These are phyloP conservation scores for Myochromella boudieri DNA, from an alignment of 768 basidiomycete genomes.

Conservation along the genomic window DNA sequence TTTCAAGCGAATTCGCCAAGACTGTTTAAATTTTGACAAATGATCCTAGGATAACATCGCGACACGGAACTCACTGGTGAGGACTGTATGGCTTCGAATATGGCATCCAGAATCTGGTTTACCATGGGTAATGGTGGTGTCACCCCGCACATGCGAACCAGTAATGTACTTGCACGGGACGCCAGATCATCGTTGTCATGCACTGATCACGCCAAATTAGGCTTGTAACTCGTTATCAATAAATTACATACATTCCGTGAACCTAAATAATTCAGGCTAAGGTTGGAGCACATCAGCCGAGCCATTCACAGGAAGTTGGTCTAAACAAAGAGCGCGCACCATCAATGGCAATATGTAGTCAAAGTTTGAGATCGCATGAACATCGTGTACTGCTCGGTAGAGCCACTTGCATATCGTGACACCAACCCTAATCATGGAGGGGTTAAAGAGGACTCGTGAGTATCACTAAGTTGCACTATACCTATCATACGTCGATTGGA, in stretches of 20 bases:
- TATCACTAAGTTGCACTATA: slow-evolving; percentile 26
- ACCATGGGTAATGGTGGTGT: slow-evolving; percentile 72
- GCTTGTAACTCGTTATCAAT: neutral
- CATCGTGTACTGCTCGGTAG: slow-evolving; percentile 70
- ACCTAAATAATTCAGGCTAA: slow-evolving; percentile 73
- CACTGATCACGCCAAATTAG: slow-evolving; percentile 37
- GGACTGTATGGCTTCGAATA: slow-evolving; percentile 74
- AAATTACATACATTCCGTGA: slow-evolving; percentile 58
- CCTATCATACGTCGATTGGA: slow-evolving; percentile 86
- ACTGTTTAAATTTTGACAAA: slow-evolving; percentile 39
- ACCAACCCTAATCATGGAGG: slow-evolving; percentile 46
- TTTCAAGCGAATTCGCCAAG: slow-evolving; percentile 86
- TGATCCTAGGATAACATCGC: neutral
- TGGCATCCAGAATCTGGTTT: slow-evolving; percentile 63
- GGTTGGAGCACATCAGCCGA: neutral
- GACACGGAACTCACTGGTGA: slow-evolving; percentile 55
- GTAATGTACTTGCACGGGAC: slow-evolving; percentile 60
- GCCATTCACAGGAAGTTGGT: neutral
- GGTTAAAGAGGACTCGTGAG: slow-evolving; percentile 6
- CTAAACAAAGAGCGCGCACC: slow-evolving; percentile 51
- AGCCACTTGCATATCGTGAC: slow-evolving; percentile 77
- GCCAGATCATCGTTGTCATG: slow-evolving; percentile 75
- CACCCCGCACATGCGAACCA: slow-evolving; percentile 85
- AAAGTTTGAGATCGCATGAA: slow-evolving; percentile 73
- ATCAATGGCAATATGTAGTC: slow-evolving; percentile 82